Conservation (phyloP, 768 basidiomycete species). For the Macrolepiota fuliginosa region DNA sequence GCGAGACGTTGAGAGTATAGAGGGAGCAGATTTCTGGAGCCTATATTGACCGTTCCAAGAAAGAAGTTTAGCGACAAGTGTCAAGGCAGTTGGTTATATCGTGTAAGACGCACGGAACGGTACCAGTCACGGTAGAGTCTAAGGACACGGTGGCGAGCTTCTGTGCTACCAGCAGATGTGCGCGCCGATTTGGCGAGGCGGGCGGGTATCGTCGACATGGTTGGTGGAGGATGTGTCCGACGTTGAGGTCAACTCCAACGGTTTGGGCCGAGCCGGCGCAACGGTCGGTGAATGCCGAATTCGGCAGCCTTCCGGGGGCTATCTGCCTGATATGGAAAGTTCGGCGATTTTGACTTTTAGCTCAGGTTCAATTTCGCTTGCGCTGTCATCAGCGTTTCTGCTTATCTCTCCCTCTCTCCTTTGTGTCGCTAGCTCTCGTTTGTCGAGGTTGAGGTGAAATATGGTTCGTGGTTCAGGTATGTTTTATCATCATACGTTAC, state of each 20-base stretch:
- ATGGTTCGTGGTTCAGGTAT: slow-evolving; percentile 55
- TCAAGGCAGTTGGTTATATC: background rate
- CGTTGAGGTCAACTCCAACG: slow-evolving; percentile 8
- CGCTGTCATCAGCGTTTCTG: slow-evolving; percentile 9
- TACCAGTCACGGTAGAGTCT: slow-evolving; percentile 93
- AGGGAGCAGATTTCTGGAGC: slow-evolving; percentile 87
- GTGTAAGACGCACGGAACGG: slow-evolving; percentile 64
- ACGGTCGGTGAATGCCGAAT: slow-evolving; percentile 21
- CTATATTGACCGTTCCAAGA: slow-evolving; percentile 34
- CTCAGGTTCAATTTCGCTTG: slow-evolving; percentile 11
- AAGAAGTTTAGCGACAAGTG: background rate
- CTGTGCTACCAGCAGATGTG: slow-evolving; percentile 51
- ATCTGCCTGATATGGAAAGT: slow-evolving; percentile 12
- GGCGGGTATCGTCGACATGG: slow-evolving; percentile 78
- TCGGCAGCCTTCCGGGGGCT: slow-evolving; percentile 14
- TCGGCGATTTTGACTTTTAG: background rate
- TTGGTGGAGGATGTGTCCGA: slow-evolving; percentile 12
- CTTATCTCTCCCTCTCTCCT: slow-evolving; percentile 8
- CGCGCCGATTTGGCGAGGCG: slow-evolving; percentile 75
- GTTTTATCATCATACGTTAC: background rate
- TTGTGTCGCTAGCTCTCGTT: slow-evolving; percentile 10
- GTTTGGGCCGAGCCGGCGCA: slow-evolving; percentile 12
- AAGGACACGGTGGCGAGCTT: slow-evolving; percentile 66
- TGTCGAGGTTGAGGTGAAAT: slow-evolving; percentile 12
- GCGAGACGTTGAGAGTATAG: slow-evolving; percentile 80